Evolutionary conservation across 176 grass and related monocot genomes (phyloP).

Genomic region (Bonia amplexicaulis): DNA sequence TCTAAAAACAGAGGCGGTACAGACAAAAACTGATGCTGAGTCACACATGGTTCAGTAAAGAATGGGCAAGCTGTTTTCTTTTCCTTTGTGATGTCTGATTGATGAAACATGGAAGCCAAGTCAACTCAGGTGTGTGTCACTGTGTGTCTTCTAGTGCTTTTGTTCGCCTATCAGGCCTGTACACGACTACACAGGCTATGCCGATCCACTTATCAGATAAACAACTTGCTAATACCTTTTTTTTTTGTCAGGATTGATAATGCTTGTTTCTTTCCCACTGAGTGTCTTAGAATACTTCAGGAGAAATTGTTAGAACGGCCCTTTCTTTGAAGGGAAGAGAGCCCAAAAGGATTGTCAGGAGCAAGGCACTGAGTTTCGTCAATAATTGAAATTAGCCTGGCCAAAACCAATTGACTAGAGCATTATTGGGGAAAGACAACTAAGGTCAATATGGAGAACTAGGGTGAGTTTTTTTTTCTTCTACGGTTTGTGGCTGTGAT

Average conservation of each 20-base stretch:
- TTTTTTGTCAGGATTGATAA: not conserved
- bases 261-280: not conserved
- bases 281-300: not conserved
- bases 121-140: not conserved
- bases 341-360: not conserved
- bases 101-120: slow-evolving; percentile 11
- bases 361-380: not conserved
- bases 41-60: not conserved
- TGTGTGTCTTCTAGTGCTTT: not conserved
- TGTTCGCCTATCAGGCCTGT: not conserved
- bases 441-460: not conserved
- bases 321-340: not conserved
- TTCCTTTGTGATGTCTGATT: not conserved
- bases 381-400: not conserved
- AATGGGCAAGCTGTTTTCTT: not conserved
- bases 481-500: no score
- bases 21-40: not conserved
- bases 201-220: not conserved
- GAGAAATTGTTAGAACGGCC: not conserved
- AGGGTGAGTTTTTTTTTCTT: accelerated
- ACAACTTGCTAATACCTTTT: not conserved
- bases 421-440: not conserved
- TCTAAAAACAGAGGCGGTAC: no score
- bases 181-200: not conserved
- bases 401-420: not conserved